Evolutionary conservation across 2,329 filamentous ascomycete species (phyloP), one percentile per base, ranked within the genome.

Genomic region (Sclerotinia sclerotiorum): DNA sequence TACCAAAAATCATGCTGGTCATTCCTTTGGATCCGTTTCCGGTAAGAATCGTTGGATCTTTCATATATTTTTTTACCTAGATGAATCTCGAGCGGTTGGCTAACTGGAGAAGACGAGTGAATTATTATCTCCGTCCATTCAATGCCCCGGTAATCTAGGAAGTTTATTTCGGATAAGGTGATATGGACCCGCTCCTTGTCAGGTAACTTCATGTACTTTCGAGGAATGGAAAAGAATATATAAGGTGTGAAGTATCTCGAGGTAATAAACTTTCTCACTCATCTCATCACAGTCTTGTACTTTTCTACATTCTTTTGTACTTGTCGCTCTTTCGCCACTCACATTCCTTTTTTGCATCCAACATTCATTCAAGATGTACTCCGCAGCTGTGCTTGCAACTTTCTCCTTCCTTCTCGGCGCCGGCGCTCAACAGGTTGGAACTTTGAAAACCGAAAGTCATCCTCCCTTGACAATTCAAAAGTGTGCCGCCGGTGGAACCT

Each of bases 401-500:
- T 62, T 62, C 46, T 62, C 60, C 32, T 62, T 62, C 60, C 60
- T 62, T 42, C 60, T 62, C 46, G 60, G 60, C 46, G 60, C 60
- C n/a, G 46, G 60, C 60, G 67, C 76, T 54, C 80, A 78, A 6
- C 81, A 82, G 71, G 77, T 77, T n/a, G 78, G 79, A n/a, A 78
- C 79, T 69, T 76, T 76, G 32, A 76, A 73, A 13, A 77, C 79
- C 6, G 84, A 86, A 72, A 79, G 80, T 32, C 84, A 86, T 66
- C 84, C 84, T 44, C 80, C 80, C 72, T 75, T 87, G 64, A 80
- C 79, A 4, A 46, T 66, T 21, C 66, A 57, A 44, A 67, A 67
- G 54, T 69, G 62, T 54, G 65, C 55, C 44, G 52, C 46, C 27
- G 54, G 51, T 60, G 54, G 63, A 39, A 42, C 85, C 63, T 87